Base-by-base conservation (phyloP, 257 asterid species). In the Anisodus tanguticus region DNA sequence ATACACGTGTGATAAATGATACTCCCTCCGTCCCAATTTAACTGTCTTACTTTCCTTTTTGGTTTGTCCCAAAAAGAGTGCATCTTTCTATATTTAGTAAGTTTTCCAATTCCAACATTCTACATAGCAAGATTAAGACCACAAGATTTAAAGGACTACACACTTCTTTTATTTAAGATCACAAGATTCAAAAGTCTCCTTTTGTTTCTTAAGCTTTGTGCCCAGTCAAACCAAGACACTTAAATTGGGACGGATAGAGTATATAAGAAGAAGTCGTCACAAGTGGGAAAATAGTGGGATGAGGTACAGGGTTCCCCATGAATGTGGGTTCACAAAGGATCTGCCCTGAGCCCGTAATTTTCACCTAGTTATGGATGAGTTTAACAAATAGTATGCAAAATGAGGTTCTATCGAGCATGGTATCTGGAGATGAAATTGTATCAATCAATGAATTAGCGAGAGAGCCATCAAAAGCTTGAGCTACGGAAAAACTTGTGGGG, bases 351-450 rank as follows among this genome's bases (percentile, higher is more conserved):
- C 26, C 81, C 2, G 26, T 31, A 76, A 8, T 51, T 51, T 49
- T 76, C 47, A 45, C 15, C 63, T 22, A 76, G 81, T 53, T 13
- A 76, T 76, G 81, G 81, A 76, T 76, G 81, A 76, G 81, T 76
- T 76, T 31, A 31, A 53, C 63, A 51, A 53, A 13, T 53, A 76
- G 45, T 31, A 76, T 26, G 59, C 9, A 51, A 26, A 53, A 51
- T 76, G 81, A 76, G 81, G 64, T 76, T 26, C 10, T 5, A 72
- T 6, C 31, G 63, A 76, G 81, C 64, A 51, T 76, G 13, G 26
- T 53, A 53, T 7, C 13, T 26, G 47, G 60, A 76, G 63, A 76
- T 51, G 63, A 51, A 74, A 45, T 72, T 6, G 15, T 76, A 62
- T 76, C 6, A 26, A 53, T 76, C 43, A 54, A 51, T 51, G 47